Conservation (phyloP, 345 rosid genomes). For the Eucalyptus regnans region DNA sequence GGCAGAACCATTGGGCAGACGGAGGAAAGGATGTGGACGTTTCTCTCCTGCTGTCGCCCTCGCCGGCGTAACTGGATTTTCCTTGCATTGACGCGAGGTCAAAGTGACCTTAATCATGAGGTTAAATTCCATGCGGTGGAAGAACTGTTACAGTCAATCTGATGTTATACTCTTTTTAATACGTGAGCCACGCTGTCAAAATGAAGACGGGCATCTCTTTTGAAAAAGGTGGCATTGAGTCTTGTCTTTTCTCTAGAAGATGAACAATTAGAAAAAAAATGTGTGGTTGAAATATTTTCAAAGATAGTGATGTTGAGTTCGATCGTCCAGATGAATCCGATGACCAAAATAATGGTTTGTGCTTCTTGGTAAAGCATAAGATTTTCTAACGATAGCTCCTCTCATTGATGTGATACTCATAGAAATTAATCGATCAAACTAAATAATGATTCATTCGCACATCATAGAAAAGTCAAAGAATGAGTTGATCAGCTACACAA, state of each 20-base stretch:
- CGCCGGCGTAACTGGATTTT: not conserved
- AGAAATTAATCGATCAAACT: too few species aligned
- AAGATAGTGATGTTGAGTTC: not conserved
- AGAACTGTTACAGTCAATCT: not conserved
- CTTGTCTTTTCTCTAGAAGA: not conserved
- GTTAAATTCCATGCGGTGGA: not conserved
- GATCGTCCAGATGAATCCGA: fast-evolving
- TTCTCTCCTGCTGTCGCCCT: not conserved
- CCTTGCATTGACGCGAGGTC: not conserved
- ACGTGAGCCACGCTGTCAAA: not conserved
- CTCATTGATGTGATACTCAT: not conserved
- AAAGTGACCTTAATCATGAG: not conserved
- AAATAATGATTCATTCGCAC: not conserved
- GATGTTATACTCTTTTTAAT: too few species aligned
- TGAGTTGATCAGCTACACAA: fast-evolving
- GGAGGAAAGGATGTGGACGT: not conserved
- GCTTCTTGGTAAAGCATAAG: not conserved
- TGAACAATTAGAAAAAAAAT: not conserved
- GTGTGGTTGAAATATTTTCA: not conserved
- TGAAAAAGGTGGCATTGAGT: not conserved
- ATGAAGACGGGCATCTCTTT: not conserved
- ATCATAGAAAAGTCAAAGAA: not conserved
- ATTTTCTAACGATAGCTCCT: fast-evolving
- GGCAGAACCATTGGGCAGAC: not conserved
- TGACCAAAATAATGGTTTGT: not conserved